A percentile compares a stretch with the other conserved stretches of the same genome.
phyloP scores from a whole-genome alignment of 176 grass and related monocot genomes.

The Bromus sterilis region DNA sequence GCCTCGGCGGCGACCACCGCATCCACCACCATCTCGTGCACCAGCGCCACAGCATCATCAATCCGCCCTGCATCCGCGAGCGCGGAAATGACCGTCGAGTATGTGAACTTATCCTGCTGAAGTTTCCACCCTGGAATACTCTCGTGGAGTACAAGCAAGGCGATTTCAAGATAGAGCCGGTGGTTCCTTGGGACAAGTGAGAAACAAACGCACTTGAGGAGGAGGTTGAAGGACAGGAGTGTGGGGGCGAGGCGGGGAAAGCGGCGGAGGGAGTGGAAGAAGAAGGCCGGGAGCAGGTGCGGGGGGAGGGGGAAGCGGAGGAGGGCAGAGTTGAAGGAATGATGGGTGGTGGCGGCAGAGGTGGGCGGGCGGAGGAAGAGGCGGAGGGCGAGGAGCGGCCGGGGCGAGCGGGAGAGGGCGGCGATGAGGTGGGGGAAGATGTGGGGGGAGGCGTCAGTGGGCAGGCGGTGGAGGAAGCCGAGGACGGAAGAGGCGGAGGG shows the following conservation, averaged over 20 bases:
- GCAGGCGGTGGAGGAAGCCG: slow-evolving; percentile 40
- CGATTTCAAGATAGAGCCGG: slow-evolving; percentile 24
- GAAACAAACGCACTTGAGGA: slow-evolving; percentile 53
- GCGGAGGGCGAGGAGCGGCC: slow-evolving; percentile 24
- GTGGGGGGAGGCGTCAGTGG: slow-evolving; percentile 28
- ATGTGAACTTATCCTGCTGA: slow-evolving; percentile 75
- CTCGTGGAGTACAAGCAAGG: slow-evolving; percentile 37
- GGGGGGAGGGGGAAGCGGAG: slow-evolving; percentile 36
- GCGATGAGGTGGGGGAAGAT: slow-evolving; percentile 62
- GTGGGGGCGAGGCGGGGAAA: slow-evolving; percentile 38
- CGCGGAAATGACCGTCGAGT: slow-evolving; percentile 65
- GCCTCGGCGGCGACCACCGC: slow-evolving; percentile 48
- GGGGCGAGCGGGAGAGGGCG: slow-evolving; percentile 36
- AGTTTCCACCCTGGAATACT: slow-evolving; percentile 41
- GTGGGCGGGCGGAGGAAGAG: slow-evolving; percentile 43
- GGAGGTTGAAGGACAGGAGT: slow-evolving; percentile 76
- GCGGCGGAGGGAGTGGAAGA: slow-evolving; percentile 35
- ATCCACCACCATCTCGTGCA: slow-evolving; percentile 86
- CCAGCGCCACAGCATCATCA: slow-evolving; percentile 58
- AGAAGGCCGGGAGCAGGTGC: slow-evolving; percentile 36
- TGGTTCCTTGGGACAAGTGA: slow-evolving; percentile 10
- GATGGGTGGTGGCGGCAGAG: slow-evolving; percentile 11
- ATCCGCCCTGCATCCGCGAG: slow-evolving; percentile 30
- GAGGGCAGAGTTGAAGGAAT: slow-evolving; percentile 49
- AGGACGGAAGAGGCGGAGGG: slow-evolving; percentile 24